Conservation (phyloP, 2,329 filamentous ascomycete genomes). For the Colletotrichum sojae region DNA sequence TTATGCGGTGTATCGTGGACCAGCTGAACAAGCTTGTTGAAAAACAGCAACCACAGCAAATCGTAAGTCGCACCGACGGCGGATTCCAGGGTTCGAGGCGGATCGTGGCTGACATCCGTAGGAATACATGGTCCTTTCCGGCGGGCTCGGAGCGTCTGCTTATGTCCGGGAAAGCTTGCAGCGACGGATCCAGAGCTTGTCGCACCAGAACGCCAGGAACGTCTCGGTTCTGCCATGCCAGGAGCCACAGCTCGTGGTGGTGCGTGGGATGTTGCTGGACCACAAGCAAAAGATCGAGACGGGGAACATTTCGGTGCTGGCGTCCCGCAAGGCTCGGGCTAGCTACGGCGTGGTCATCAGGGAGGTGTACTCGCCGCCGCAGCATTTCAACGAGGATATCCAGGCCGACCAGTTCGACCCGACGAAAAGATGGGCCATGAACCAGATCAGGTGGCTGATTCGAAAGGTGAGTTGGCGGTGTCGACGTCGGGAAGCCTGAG, state of each 20-base stretch:
- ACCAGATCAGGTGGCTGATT: slow-evolving; percentile 60
- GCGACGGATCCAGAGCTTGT: slow-evolving; percentile 50
- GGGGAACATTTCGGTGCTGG: slow-evolving; percentile 57
- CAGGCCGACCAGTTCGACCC: slow-evolving; percentile 50
- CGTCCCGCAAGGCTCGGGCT: slow-evolving; percentile 56
- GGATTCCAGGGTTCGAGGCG: neutral
- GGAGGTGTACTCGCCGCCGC: slow-evolving; percentile 52
- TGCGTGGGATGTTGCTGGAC: slow-evolving; percentile 66
- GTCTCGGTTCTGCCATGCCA: slow-evolving; percentile 59
- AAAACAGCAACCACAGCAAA: slow-evolving; percentile 49
- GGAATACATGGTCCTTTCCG: slow-evolving; percentile 61
- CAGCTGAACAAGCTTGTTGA: slow-evolving; percentile 57
- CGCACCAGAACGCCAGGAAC: slow-evolving; percentile 53
- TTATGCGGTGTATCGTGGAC: slow-evolving; percentile 55
- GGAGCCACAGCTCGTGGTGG: slow-evolving; percentile 69
- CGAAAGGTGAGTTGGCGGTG: slow-evolving; percentile 48
- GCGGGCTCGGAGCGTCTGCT: slow-evolving; percentile 61
- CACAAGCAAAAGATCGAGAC: slow-evolving; percentile 63
- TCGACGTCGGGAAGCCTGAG: too few relatives aligned
- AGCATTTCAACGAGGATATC: slow-evolving; percentile 55
- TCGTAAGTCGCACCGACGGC: slow-evolving; percentile 47
- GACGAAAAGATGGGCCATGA: slow-evolving; percentile 55
- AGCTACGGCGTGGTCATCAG: slow-evolving; percentile 60
- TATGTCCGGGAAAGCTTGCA: slow-evolving; percentile 61
- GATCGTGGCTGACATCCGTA: slow-evolving; percentile 41